Percentiles rank a stretch among this genome's conserved stretches.
Evolutionary conservation across 2,329 filamentous ascomycete species (phyloP).

Genomic region (Salinomyces thailandicus): DNA sequence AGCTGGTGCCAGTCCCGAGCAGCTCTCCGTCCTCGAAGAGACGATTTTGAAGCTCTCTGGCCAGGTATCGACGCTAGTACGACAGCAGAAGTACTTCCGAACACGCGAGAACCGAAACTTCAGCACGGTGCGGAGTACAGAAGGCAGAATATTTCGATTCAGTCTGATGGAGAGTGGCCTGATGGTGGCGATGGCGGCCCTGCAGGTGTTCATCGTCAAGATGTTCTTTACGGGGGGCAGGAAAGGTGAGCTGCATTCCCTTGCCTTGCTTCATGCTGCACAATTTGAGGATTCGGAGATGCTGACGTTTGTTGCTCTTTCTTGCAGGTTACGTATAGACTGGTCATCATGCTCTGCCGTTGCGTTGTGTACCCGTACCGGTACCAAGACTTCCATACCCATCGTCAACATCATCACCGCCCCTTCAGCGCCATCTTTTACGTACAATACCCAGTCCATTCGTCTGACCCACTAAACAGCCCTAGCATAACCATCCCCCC

Average conservation of each 20-base stretch:
- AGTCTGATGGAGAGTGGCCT: conserved; percentile 84
- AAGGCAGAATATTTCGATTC: conserved; percentile 93
- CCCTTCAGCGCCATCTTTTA: too few relatives aligned
- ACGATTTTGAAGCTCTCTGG: conserved; percentile 90
- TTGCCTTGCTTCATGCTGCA: background rate
- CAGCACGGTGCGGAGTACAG: conserved; percentile 91
- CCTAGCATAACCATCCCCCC: too few relatives aligned
- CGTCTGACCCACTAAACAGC: too few relatives aligned
- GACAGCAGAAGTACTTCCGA: conserved; percentile 99
- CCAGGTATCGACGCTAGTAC: conserved; percentile 83
- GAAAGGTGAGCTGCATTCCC: conserved; percentile 48
- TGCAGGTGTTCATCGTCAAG: conserved; percentile 93
- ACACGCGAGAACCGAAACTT: conserved; percentile 98
- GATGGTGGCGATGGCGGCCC: conserved; percentile 86
- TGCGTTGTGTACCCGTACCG: too few relatives aligned
- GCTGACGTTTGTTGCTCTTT: too few relatives aligned
- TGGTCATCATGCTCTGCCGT: too few relatives aligned
- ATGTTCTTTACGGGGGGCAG: conserved; percentile 96
- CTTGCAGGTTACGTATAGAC: conserved; percentile 14
- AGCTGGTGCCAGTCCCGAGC: conserved; percentile 78
- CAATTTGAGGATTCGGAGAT: too few relatives aligned
- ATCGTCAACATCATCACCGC: too few relatives aligned
- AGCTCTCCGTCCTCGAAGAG: conserved; percentile 81
- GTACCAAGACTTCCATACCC: too few relatives aligned
- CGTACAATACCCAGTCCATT: too few relatives aligned